phyloP scores from a whole-genome alignment of 2,329 filamentous ascomycete genomes.

The Parastagonospora avenae region DNA sequence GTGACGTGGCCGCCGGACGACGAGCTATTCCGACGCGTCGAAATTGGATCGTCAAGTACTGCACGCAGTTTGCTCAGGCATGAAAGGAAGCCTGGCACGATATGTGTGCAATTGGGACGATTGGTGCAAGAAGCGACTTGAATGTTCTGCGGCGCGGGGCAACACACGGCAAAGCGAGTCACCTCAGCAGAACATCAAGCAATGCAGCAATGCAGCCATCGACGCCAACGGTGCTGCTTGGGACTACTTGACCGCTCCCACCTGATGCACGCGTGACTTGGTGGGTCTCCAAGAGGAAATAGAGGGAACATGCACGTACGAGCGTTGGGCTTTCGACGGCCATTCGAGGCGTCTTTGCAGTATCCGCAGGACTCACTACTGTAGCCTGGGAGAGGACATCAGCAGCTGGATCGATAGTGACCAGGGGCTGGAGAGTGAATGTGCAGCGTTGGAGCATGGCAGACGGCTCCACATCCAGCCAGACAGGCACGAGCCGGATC shows the following conservation, averaged over 20 bases:
- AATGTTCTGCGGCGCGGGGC: slow-evolving; percentile 22
- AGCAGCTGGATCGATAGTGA: slow-evolving; percentile 21
- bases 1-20: slow-evolving; percentile 16
- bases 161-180: slow-evolving; percentile 27
- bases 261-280: slow-evolving; percentile 26
- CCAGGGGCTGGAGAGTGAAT: slow-evolving; percentile 1
- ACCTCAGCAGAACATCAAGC: slow-evolving; percentile 37
- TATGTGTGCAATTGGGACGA: slow-evolving; percentile 1
- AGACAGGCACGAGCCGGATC: slow-evolving; percentile 43
- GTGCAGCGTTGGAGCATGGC: slow-evolving; percentile 1
- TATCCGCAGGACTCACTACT: slow-evolving; percentile 57
- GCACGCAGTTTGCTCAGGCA: slow-evolving; percentile 3
- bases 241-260: slow-evolving; percentile 15
- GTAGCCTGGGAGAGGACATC: slow-evolving; percentile 49
- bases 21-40: neutral
- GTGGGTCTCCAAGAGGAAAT: slow-evolving; percentile 13
- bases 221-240: slow-evolving; percentile 6
- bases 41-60: neutral
- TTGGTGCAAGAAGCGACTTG: slow-evolving; percentile 10
- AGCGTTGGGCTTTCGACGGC: slow-evolving; percentile 54
- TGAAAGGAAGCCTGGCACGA: slow-evolving; percentile 22
- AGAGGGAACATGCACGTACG: slow-evolving; percentile 48
- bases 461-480: slow-evolving; percentile 36
- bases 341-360: slow-evolving; percentile 54
- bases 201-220: slow-evolving; percentile 21